Evolutionary conservation across 2,329 filamentous ascomycete species (phyloP).

Genomic region (Simplicillium aogashimaense): DNA sequence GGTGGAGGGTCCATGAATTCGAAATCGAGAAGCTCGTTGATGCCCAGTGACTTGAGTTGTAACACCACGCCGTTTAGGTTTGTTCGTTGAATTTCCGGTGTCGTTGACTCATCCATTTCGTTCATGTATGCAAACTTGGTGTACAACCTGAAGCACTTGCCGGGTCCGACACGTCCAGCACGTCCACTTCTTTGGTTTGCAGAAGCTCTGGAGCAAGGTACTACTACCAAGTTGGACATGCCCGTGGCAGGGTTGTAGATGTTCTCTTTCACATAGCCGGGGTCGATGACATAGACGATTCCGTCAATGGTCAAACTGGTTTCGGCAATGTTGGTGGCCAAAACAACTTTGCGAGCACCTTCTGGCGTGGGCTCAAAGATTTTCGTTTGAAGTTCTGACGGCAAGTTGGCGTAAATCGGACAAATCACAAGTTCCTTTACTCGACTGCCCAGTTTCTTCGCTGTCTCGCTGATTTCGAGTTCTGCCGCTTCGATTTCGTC

Average conservation of each 20-base stretch:
- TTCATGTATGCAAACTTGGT: conserved; percentile 92
- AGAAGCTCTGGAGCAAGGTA: conserved; percentile 82
- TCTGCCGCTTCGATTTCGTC: conserved; percentile 92
- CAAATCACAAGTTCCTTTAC: conserved; percentile 82
- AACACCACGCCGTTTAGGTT: conserved; percentile 80
- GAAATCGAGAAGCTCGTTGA: conserved; percentile 87
- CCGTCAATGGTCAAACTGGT: conserved; percentile 93
- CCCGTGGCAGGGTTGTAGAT: conserved; percentile 84
- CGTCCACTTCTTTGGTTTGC: conserved; percentile 89
- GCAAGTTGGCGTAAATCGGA: conserved; percentile 90
- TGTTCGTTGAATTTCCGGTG: conserved; percentile 85
- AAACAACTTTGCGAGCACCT: conserved; percentile 77
- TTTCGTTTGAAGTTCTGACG: conserved; percentile 80
- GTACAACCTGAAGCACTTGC: conserved; percentile 88
- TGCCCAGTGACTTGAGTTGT: conserved; percentile 78
- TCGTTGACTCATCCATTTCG: conserved; percentile 85
- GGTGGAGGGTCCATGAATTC: conserved; percentile 94
- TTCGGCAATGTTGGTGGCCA: conserved; percentile 96
- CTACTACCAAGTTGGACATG: conserved; percentile 85
- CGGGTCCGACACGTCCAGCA: conserved; percentile 83
- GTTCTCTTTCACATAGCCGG: conserved; percentile 92
- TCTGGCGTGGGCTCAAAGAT: conserved; percentile 92
- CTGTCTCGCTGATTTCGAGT: conserved; percentile 74
- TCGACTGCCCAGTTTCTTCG: conserved; percentile 73
- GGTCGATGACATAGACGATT: conserved; percentile 92